Evolutionary conservation across 306 rosid species (phyloP), one percentile per base, ranked within the genome.

Genomic region (Gillenia trifoliata): DNA sequence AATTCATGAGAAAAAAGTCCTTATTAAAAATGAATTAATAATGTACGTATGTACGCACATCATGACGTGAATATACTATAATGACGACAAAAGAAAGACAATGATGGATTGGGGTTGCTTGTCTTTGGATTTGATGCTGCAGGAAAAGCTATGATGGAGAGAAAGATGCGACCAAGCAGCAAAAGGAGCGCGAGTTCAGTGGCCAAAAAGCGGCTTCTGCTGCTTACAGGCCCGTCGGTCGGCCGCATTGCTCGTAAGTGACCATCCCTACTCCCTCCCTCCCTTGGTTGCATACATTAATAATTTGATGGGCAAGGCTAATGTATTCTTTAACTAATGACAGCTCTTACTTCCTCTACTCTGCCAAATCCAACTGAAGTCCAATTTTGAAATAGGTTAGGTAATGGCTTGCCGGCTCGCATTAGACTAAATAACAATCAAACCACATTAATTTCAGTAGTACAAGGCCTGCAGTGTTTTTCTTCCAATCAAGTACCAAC

Each of bases 221-320:
- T 36, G 72, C 78, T 64, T 68, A 64, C 85, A 88, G 82, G 76
- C 90, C 92, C 45, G 69, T 84, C 43, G 73, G 89, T 15, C 85
- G 91, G 71, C 98, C 98, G 47, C 77, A 63, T 64, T 93, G 98
- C 97, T 89, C 92, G 97, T 89, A 89, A 93, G 98, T 86, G 62
- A 77, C 45, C 26, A 50, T 10, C 5, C 11, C 4, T 66, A 9
- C 45, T 70, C 26, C 11, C 63, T 5, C 20, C 41, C 19, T 43
- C 16, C 41, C 41, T 11, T 38, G 41, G 5, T 43, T 43, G 50
- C 50, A 13, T 13, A 43, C 50, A 43, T 43, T 43, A 6, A 43
- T 43, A 12, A 43, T 43, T 43, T 43, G 49, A 41, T 11, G 47
- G 47, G 47, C 47, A 34, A 22, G 34, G 43, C 1, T 28, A 16